phyloP scores from a whole-genome alignment of 106 monocot species.

The Dendrobium officinale region DNA sequence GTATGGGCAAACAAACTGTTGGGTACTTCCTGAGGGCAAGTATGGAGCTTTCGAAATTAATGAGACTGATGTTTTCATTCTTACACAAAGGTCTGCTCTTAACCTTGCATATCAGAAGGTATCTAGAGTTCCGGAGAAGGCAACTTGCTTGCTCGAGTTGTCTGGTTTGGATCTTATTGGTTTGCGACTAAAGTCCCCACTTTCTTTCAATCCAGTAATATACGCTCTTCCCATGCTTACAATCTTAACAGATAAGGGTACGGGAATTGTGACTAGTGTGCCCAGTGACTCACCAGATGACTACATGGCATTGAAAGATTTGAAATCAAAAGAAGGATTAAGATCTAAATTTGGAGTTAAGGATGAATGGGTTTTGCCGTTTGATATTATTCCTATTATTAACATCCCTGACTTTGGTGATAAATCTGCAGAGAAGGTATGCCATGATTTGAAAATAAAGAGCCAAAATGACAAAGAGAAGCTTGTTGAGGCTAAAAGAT shows the following conservation, averaged over 20 bases:
- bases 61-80: constrained; percentile 75
- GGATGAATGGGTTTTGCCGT: constrained; percentile 89
- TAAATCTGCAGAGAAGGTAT: constrained; percentile 81
- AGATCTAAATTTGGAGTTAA: constrained; percentile 70
- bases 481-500: constrained; percentile 82
- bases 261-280: constrained; percentile 93
- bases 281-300: constrained; percentile 90
- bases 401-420: constrained; percentile 92
- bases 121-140: constrained; percentile 62
- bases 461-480: constrained; percentile 95
- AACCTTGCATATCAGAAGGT: constrained; percentile 81
- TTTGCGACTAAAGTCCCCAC: constrained; percentile 61
- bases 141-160: constrained; percentile 66
- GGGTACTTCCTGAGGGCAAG: constrained; percentile 86
- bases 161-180: constrained; percentile 81
- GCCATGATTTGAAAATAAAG: constrained; percentile 74
- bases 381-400: constrained; percentile 79
- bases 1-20: constrained; percentile 95
- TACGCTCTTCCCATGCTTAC: constrained; percentile 93
- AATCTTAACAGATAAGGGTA: constrained; percentile 92
- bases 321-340: constrained; percentile 72
- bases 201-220: constrained; percentile 68
- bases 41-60: constrained; percentile 96
- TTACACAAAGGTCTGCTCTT: constrained; percentile 68
- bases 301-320: constrained; percentile 83